Evolutionary conservation across 2,329 filamentous ascomycete species (phyloP), one percentile per base, ranked within the genome.

Genomic region (Diaporthe velutina): DNA sequence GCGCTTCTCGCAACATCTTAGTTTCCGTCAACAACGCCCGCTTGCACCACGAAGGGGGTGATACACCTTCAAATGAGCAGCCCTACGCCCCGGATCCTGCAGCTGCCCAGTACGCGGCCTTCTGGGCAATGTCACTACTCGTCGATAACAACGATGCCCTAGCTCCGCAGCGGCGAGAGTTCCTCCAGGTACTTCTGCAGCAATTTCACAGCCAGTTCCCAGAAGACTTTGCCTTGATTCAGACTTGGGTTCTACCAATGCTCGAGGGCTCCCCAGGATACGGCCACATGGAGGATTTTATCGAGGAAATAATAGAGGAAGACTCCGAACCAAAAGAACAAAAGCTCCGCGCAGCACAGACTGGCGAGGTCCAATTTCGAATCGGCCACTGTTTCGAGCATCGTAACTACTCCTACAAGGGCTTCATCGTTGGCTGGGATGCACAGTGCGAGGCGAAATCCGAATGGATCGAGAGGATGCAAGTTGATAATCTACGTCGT

Each of bases 1-100:
- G 92, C 55, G 91, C 89, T n/a, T 88, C 89, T 52, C 89, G 89
- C 77, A 94, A 93, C 81, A 92, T 94, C 76, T 84, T 92, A 79
- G 88, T 88, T 77, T 91, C 90, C 3, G 85, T 93, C 9, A 87
- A 90, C 75, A 85, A 86, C 40, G 74, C 70, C 77, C 80, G 71
- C 67, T 50, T 71, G 42, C 54, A 50, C n/a, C 38, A 42, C 22
- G 30, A 50, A 12, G 35, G 40, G 17, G 35, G 15, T 40, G 64
- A 68, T 35, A 19, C 48, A 6, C 30, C 64, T 30, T 17, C 33
- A 0, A 22, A n/a, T 12, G 15, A 33, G 12, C 54, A 30, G 3
- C 45, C 45, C 7, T 55, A 22, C 3, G 33, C 12, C 4, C 68
- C 25, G 15, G 77, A 77, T n/a, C n/a, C 48, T 15, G 75, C 75